These are phyloP conservation scores for Quercus wislizeni DNA, from an alignment of 306 rosid species.

Conservation along the genomic window DNA sequence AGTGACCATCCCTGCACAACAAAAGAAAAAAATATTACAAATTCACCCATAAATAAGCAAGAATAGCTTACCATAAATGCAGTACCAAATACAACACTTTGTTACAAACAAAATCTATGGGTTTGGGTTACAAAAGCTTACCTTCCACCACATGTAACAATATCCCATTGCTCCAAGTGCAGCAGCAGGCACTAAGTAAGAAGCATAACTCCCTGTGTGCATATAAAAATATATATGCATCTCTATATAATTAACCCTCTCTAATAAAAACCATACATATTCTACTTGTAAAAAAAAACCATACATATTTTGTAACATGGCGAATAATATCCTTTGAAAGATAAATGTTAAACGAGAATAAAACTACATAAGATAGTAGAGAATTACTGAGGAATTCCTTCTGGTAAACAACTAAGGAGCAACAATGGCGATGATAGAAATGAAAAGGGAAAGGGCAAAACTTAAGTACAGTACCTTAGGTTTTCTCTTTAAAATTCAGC, in stretches of 20 bases:
- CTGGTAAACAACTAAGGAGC: not conserved
- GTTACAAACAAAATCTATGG: not conserved
- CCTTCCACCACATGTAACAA: conserved; percentile 88
- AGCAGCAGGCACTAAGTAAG: conserved; percentile 73
- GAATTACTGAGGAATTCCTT: not conserved
- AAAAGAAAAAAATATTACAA: not conserved
- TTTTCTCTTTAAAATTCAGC: no score
- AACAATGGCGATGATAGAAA: not conserved
- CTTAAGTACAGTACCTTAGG: no score
- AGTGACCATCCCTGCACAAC: conserved; percentile 65
- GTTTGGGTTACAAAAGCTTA: conserved; percentile 12
- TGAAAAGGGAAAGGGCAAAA: not conserved
- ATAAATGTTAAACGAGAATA: not conserved
- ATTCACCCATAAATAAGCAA: conserved; percentile 14
- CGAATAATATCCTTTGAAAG: not conserved
- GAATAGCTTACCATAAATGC: not conserved
- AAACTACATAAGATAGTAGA: not conserved
- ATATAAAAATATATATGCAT: conserved; percentile 23
- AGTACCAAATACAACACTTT: not conserved
- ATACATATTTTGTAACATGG: not conserved
- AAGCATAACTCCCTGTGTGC: conserved; percentile 53
- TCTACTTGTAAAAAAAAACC: not conserved
- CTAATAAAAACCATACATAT: not conserved
- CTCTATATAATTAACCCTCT: not conserved
- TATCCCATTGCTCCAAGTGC: conserved; percentile 82